These are phyloP conservation scores for Silene vulgaris DNA, from an alignment of 179 eudicot genomes.

Conservation along the genomic window DNA sequence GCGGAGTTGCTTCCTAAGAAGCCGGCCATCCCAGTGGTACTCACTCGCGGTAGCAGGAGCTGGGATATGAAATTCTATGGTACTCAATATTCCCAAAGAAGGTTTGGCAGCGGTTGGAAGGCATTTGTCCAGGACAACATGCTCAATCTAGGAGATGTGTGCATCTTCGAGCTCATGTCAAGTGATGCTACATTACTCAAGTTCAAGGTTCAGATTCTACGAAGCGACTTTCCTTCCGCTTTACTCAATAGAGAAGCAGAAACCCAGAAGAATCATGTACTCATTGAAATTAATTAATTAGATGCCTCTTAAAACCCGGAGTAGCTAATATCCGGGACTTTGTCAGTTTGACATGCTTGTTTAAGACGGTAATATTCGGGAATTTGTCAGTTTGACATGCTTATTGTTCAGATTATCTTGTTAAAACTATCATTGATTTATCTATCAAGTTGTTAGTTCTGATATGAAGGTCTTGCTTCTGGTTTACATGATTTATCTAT, in stretches of 20 bases:
- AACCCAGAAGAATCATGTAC: slow-evolving; percentile 23
- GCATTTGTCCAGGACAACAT: slow-evolving; percentile 34
- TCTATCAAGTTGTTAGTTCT: too few relatives aligned
- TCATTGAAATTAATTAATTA: slow-evolving; percentile 26
- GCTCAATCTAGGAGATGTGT: slow-evolving; percentile 40
- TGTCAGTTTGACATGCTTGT: too few relatives aligned
- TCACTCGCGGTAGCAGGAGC: slow-evolving; percentile 26
- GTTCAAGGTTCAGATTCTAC: slow-evolving; percentile 48
- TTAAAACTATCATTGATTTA: too few relatives aligned
- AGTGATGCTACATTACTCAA: background rate
- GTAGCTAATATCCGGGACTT: too few relatives aligned
- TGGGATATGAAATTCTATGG: slow-evolving; percentile 28
- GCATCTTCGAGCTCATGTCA: slow-evolving; percentile 42
- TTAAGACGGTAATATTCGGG: too few relatives aligned
- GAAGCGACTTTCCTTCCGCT: slow-evolving; percentile 34
- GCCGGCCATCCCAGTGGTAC: slow-evolving; percentile 14
- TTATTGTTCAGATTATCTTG: too few relatives aligned
- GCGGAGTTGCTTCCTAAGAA: slow-evolving; percentile 16
- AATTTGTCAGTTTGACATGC: too few relatives aligned
- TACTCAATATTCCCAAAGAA: background rate
- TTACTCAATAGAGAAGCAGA: slow-evolving; percentile 24
- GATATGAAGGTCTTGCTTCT: too few relatives aligned
- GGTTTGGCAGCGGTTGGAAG: slow-evolving; percentile 27
- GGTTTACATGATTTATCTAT: too few relatives aligned
- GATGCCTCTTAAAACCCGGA: too few relatives aligned